These are phyloP conservation scores for Bretziella fagacearum DNA, from an alignment of 2,329 filamentous ascomycete species.

Conservation along the genomic window DNA sequence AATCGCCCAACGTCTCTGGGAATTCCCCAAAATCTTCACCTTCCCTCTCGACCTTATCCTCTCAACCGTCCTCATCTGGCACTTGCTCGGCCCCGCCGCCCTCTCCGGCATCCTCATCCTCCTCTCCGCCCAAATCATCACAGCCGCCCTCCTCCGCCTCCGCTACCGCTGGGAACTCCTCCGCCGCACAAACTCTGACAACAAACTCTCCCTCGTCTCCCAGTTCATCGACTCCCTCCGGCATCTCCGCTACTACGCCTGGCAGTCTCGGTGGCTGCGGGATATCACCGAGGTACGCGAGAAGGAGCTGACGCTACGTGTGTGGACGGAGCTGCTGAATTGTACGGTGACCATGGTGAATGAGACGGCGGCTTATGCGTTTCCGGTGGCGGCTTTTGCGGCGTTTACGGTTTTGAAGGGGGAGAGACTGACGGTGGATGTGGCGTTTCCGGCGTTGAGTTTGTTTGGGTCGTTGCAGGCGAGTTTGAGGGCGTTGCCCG, in stretches of 20 bases:
- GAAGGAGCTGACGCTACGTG: conserved; percentile 46
- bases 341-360: conserved; percentile 52
- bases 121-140: conserved; percentile 39
- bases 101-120: conserved; percentile 52
- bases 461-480: conserved; percentile 61
- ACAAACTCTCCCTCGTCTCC: conserved; percentile 60
- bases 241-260: conserved; percentile 66
- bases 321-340: conserved; percentile 46
- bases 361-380: conserved; percentile 51
- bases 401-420: conserved; percentile 60
- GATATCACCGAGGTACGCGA: conserved; percentile 52
- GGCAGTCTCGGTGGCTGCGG: conserved; percentile 59
- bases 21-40: conserved; percentile 58
- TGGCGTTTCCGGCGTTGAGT: conserved; percentile 74
- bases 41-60: conserved; percentile 63
- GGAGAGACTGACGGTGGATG: conserved; percentile 53
- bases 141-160: conserved; percentile 42
- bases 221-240: conserved; percentile 79
- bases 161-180: conserved; percentile 40
- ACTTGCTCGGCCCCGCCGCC: conserved; percentile 55
- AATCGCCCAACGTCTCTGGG: conserved; percentile 74
- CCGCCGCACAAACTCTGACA: conserved; percentile 58
- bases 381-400: conserved; percentile 67
- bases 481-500: conserved; percentile 57
- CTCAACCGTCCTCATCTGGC: conserved; percentile 56